phyloP scores from a whole-genome alignment of 768 basidiomycete species.

The Psilocybe azurescens region DNA sequence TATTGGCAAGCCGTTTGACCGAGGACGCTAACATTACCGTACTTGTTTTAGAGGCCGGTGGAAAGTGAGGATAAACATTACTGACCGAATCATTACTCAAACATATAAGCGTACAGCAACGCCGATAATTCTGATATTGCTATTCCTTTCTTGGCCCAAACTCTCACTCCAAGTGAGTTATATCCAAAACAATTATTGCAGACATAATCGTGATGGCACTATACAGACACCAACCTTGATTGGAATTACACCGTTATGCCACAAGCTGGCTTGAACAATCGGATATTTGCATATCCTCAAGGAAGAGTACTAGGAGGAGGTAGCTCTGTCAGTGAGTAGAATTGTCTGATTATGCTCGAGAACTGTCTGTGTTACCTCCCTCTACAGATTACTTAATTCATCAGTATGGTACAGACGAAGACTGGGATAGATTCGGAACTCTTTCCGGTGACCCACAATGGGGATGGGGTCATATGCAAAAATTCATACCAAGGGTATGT shows the following conservation, averaged over 20 bases:
- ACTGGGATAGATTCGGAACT: conserved; percentile 3
- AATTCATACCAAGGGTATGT: conserved; percentile 1
- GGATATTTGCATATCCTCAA: conserved; percentile 12
- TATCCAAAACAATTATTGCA: background rate
- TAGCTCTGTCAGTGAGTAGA: conserved; percentile 12
- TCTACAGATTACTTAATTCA: conserved; percentile 6
- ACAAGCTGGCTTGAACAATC: conserved; percentile 9
- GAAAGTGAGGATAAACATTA: conserved; percentile 20
- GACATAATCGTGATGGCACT: background rate
- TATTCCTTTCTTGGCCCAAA: conserved; percentile 9
- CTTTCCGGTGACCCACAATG: background rate
- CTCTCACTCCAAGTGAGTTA: conserved; percentile 4
- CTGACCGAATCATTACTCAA: background rate
- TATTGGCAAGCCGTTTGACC: conserved; percentile 48
- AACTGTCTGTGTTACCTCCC: background rate
- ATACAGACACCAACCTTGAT: conserved; percentile 12
- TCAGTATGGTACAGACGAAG: background rate
- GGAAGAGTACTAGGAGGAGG: conserved; percentile 12
- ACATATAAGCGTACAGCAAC: background rate
- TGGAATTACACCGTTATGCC: conserved; percentile 17
- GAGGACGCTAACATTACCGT: conserved; percentile 40
- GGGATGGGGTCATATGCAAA: conserved; percentile 1
- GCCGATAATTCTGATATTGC: background rate
- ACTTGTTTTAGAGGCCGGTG: conserved; percentile 45
- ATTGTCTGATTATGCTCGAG: background rate